Percentiles rank a stretch among this genome's conserved stretches.
Evolutionary conservation across 768 basidiomycete species (phyloP).

Genomic region (Tylopilus balloui): DNA sequence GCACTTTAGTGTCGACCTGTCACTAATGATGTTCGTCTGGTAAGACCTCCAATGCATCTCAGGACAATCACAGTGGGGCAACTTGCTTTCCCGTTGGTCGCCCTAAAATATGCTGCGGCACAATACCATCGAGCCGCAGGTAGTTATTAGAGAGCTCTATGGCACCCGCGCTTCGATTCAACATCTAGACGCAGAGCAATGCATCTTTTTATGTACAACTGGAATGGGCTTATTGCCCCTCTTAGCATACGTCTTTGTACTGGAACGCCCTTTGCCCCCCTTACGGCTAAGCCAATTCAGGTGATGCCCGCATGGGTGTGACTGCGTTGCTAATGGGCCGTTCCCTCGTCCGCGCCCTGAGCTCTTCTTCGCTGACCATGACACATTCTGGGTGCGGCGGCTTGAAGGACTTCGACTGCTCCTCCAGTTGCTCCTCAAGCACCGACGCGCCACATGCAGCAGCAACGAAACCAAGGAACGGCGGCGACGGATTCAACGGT

Average conservation of each 20-base stretch:
- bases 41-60: too few species aligned
- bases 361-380: constrained; percentile 65
- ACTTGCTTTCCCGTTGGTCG: too few species aligned
- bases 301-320: constrained; percentile 23
- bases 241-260: not conserved
- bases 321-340: constrained; percentile 24
- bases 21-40: too few species aligned
- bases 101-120: too few species aligned
- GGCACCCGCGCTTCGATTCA: not conserved
- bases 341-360: constrained; percentile 38
- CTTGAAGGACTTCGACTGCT: constrained; percentile 56
- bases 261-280: not conserved
- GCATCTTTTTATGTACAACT: not conserved
- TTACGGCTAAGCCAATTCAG: constrained; percentile 16
- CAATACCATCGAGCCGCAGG: too few species aligned
- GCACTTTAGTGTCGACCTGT: too few species aligned
- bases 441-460: constrained; percentile 56
- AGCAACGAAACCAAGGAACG: constrained; percentile 93
- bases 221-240: not conserved
- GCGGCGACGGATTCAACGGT: constrained; percentile 94
- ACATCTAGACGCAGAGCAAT: not conserved
- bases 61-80: too few species aligned
- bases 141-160: not conserved
- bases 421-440: constrained; percentile 66
- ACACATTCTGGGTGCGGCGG: constrained; percentile 74